phyloP scores from a whole-genome alignment of 495 filamentous ascomycete genomes.

The Podospora australis region DNA sequence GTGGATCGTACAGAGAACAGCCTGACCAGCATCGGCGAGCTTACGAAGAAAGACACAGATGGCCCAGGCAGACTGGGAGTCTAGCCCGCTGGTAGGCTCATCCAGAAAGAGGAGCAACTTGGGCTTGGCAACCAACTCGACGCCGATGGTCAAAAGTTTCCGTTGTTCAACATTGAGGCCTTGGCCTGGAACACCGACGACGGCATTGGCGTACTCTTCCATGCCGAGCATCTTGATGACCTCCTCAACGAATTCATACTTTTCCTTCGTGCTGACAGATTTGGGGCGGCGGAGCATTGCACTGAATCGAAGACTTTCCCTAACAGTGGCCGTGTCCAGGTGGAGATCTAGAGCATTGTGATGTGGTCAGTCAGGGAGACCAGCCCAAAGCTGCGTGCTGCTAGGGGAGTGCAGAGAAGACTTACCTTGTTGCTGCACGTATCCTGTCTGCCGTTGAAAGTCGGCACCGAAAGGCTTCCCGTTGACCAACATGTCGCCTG shows the following conservation, averaged over 20 bases:
- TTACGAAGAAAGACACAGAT: conserved; percentile 84
- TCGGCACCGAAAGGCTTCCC: conserved; percentile 58
- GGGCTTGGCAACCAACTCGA: conserved; percentile 85
- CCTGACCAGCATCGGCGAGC: conserved; percentile 68
- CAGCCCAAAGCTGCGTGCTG: not conserved
- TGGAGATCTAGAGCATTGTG: conserved; percentile 55
- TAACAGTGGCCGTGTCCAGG: conserved; percentile 69
- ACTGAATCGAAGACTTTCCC: conserved; percentile 72
- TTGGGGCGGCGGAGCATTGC: conserved; percentile 75
- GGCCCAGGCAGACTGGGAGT: conserved; percentile 73
- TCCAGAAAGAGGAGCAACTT: conserved; percentile 69
- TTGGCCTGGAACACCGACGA: conserved; percentile 77
- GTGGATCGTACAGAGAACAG: conserved; percentile 69
- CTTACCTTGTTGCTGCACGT: conserved; percentile 83
- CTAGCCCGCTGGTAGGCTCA: conserved; percentile 76
- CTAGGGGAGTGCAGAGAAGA: not conserved
- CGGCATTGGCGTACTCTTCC: conserved; percentile 72
- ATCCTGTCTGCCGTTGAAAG: conserved; percentile 80
- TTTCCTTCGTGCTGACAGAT: conserved; percentile 57
- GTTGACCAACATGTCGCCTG: conserved; percentile 70
- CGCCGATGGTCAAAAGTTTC: conserved; percentile 76
- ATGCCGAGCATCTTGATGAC: conserved; percentile 83
- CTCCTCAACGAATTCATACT: conserved; percentile 76
- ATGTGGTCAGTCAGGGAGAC: not conserved
- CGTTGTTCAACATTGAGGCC: conserved; percentile 43